phyloP scores from a whole-genome alignment of 177 flowering plant genomes.

The Vitis hybrid region DNA sequence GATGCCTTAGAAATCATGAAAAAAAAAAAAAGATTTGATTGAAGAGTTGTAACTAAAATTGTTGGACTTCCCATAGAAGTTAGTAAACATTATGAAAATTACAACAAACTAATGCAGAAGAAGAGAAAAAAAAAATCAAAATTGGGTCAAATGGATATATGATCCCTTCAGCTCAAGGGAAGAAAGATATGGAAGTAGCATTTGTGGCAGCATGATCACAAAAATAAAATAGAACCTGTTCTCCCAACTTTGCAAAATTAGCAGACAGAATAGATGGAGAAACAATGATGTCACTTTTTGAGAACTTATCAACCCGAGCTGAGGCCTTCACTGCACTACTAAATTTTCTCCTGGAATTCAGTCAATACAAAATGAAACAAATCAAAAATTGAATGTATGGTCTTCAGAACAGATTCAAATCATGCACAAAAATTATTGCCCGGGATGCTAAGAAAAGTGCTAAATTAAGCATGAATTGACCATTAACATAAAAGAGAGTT shows the following conservation, averaged over 20 bases:
- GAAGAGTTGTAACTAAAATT: not conserved
- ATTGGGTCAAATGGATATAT: not conserved
- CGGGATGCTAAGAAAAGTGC: too few species aligned
- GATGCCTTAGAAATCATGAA: not conserved
- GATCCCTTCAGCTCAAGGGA: not conserved
- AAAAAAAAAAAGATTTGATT: not conserved
- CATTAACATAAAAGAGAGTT: too few species aligned
- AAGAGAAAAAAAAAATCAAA: not conserved
- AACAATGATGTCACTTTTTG: slow-evolving; percentile 88
- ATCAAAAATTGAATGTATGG: not conserved
- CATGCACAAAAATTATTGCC: too few species aligned
- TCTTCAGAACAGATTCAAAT: too few species aligned
- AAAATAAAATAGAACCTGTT: slow-evolving; percentile 58
- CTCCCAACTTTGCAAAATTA: slow-evolving; percentile 94
- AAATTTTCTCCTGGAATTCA: slow-evolving; percentile 54
- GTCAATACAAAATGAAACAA: slow-evolving; percentile 3
- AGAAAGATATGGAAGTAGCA: not conserved
- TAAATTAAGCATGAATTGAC: too few species aligned
- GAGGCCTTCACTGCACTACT: slow-evolving; percentile 65
- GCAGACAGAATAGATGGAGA: slow-evolving; percentile 99
- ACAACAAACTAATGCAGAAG: not conserved
- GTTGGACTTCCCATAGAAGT: not conserved
- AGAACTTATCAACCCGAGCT: slow-evolving; percentile 88
- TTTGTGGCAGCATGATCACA: slow-evolving; percentile 1
- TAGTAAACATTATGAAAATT: not conserved